Evolutionary conservation across 2,329 filamentous ascomycete species (phyloP).

Genomic region (Scedosporium dehoogii): DNA sequence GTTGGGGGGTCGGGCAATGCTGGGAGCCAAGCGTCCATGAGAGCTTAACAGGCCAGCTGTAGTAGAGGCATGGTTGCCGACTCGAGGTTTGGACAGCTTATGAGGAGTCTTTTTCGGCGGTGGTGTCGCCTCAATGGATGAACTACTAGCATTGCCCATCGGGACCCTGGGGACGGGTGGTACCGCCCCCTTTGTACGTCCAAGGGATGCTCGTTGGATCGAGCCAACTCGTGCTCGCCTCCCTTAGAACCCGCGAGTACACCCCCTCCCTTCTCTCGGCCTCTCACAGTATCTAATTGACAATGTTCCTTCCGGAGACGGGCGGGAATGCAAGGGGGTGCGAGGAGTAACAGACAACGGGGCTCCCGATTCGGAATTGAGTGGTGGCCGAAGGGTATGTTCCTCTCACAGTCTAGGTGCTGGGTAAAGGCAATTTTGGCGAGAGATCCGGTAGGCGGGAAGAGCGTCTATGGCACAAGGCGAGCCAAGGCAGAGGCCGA

Average conservation of each 20-base stretch:
- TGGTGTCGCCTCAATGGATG: constrained; percentile 23
- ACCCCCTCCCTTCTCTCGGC: neutral
- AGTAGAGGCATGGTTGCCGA: constrained; percentile 24
- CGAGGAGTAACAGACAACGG: neutral
- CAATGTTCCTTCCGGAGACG: neutral
- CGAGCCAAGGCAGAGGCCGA: neutral
- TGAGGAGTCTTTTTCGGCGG: constrained; percentile 29
- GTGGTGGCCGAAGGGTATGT: neutral
- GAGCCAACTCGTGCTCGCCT: neutral
- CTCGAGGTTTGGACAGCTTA: constrained; percentile 42
- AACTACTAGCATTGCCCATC: constrained; percentile 43
- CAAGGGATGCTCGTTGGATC: neutral
- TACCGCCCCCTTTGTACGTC: constrained; percentile 5
- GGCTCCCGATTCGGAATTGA: constrained; percentile 2
- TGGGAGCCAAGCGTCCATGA: constrained; percentile 19
- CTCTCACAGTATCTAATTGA: neutral
- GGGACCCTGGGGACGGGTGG: constrained; percentile 5
- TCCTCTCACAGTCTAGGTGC: neutral
- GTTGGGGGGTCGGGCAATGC: constrained; percentile 14
- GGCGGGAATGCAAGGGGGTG: constrained; percentile 1
- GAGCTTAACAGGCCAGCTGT: constrained; percentile 31
- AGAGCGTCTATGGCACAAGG: neutral
- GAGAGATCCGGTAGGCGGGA: constrained; percentile 4
- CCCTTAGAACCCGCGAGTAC: neutral
- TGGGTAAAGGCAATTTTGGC: constrained; percentile 3